Base-by-base conservation (phyloP, 2,329 filamentous ascomycete species). In the Trichophyton schoenleinii region DNA sequence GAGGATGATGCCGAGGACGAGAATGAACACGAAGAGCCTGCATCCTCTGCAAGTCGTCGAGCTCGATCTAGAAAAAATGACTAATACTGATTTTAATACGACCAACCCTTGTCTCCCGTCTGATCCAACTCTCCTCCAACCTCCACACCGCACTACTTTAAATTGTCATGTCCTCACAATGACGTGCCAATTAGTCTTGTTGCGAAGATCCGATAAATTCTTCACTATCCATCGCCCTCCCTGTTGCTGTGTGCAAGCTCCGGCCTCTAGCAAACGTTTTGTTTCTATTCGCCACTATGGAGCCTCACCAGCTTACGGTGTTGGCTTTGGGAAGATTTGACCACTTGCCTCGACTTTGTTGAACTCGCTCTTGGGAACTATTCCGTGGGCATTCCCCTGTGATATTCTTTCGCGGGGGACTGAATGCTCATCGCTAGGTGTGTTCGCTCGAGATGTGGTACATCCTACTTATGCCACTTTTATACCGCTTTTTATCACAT, bases 141-240 rank as follows among this genome's bases (percentile, higher is more conserved):
- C 25, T 6, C 25, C 25, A 28, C 25, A 48, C 28, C 88, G 90
- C 90, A 92, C 88, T 87, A 88, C 88, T 87, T 95, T 96, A 88
- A 96, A 91, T 94, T 95, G 89, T 83, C 89, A 91, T 83, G 82
- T 80, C 79, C 80, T 83, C 78, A 81, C 87, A 83, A 83, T 92
- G 86, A 85, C 83, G 84, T 91, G 89, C 85, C 87, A 86, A 94
- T 91, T 86, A 94, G 91, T 96, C 91, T 88, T 84, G 86, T 87
- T 95, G 91, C 91, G 89, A 80, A 96, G 81, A 96, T 82, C 67
- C 68, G 81, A 68, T 67, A 60, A 53, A 68, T 64, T 67, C 70
- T 72, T 70, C 67, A 36, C 65, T 69, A 73, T 73, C 72, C 67
- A 67, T 68, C 66, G 64, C 59, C 55, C 31, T 58, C 44, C 18